Base-by-base conservation (phyloP, 176 grass and related monocot genomes). In the Musa acuminata region DNA sequence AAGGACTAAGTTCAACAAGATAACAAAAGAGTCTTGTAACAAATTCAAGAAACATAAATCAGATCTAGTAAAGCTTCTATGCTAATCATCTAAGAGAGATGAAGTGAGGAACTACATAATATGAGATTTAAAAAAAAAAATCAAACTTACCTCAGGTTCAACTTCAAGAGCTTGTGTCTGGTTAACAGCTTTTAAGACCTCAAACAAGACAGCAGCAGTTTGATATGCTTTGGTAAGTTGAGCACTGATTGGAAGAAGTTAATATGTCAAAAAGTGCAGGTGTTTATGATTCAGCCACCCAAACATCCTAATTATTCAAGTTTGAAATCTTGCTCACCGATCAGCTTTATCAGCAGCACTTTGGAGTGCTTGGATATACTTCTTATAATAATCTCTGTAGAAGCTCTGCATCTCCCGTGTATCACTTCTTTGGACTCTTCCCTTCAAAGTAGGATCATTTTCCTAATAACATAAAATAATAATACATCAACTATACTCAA, bases 161-260 rank as follows among this genome's bases (percentile, higher is more conserved):
- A 98, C 80, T 89, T 92, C 90, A 57, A 93, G 79, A 58, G 87
- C 83, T 80, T 87, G 88, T 3, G 90, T 89, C 6, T 89, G 85
- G 76, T 90, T 91, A 73, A 98, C 94, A 8, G 90, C 90, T 87
- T 84, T 87, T 22, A 98, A 86, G 80, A 98, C 94, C 83, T 98
- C 94, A 77, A 98, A 98, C 72, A 98, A 75, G 17, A 98, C 90
- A 29, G 86, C 85, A 2, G 94, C 94, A 17, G 94, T 93, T 82
- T 98, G 90, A 65, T 98, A 98, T 1, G 94, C 94, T 75, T 98
- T 90, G 0, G 90, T 98, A 58, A 93, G 87, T 73, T 90, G 90
- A 22, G 94, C 88, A 54, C 94, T 98, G 72, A 64, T 72, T 54
- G 26, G 20, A 72, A 52, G 1, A 80, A 54, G 48, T 14, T 5